Base-by-base conservation (phyloP, 75 land plant species). In the Pinus taeda region DNA sequence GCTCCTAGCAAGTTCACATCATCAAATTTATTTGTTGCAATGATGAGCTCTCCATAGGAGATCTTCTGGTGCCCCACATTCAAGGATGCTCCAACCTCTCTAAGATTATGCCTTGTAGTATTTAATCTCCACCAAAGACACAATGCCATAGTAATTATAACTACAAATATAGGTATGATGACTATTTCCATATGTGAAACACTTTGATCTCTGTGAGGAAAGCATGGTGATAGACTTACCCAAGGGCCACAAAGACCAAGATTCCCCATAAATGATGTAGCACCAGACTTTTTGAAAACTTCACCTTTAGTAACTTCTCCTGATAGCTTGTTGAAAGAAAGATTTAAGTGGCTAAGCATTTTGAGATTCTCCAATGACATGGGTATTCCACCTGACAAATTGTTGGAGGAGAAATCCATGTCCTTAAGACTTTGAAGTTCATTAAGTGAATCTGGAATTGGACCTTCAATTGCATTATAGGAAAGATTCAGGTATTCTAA, bases 321-420 rank as follows among this genome's bases (percentile, higher is more conserved):
- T 15, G 18, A 60, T 18, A 79, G 57, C 53, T 83, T 49, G 75
- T 85, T 85, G 33, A 24, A 83, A 1, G 85, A 85, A 24, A 85
- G 79, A 57, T 88, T 83, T 53, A 85, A 64, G 8, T 20, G 75
- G 3, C 63, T 60, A 26, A 88, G 88, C 2, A 42, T 55, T 17
- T 49, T 53, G 12, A 69, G 74, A 0, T 72, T 69, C 33, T 49
- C 65, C n/a, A 85, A 78, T 65, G 74, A 77, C 21, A 37, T 15
- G 4, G 90, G 88, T 26, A 88, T 81, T 22, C 37, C 33, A 6
- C 83, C 88, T 3, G 79, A 67, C 17, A 86, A 74, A 4, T 76
- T 21, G 71, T 88, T 88, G 66, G n/a, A 63, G 12, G 83, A 86
- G 24, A 83, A 49, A 75, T 86, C 53, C n/a, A 39, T 76, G 4